Conservation (phyloP, 2,329 filamentous ascomycete species). For the Colletotrichum kahawae region DNA sequence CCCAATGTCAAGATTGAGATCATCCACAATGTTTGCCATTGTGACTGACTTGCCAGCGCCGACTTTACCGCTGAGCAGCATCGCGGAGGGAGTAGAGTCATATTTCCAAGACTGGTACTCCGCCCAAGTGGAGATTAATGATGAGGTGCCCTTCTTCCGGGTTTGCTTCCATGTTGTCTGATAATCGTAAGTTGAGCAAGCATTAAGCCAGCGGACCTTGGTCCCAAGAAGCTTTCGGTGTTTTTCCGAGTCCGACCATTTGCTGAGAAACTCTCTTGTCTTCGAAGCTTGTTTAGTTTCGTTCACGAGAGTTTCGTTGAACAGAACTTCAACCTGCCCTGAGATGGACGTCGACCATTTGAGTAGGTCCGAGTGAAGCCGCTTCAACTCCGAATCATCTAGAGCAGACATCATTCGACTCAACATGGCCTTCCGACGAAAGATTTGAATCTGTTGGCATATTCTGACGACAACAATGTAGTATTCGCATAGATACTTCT, state of each 20-base stretch:
- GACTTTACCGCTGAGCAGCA: no score
- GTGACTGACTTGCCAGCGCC: no score
- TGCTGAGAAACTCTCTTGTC: accelerated
- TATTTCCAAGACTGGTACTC: no score
- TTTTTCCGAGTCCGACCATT: not conserved
- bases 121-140: accelerated
- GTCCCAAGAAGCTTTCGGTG: no score
- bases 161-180: no score
- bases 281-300: accelerated
- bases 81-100: accelerated
- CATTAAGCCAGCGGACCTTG: no score
- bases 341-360: not conserved
- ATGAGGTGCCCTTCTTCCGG: no score
- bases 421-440: accelerated
- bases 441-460: not conserved
- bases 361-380: accelerated
- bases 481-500: not conserved
- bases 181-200: no score
- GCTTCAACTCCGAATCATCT: not conserved
- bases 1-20: no score
- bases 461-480: accelerated
- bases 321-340: no score
- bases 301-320: no score
- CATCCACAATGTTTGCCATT: no score
- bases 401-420: not conserved